Evolutionary conservation across 129 eudicot genomes (phyloP), one percentile per base, ranked within the genome.

Genomic region (Apium graveolens): DNA sequence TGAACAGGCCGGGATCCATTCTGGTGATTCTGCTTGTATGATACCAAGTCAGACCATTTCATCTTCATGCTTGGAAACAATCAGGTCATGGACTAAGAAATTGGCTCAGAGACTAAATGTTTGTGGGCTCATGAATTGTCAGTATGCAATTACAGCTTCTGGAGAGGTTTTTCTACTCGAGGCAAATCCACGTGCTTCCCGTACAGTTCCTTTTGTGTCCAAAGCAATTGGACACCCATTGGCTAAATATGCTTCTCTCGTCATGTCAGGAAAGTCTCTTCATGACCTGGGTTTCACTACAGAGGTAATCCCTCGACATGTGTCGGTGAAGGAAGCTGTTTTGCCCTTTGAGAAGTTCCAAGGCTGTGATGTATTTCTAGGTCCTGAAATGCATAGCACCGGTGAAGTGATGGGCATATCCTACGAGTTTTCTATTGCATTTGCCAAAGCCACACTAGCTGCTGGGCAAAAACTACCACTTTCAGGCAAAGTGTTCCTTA

Each of bases 301-400:
- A 76, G 98, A 95, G 84, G 78, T 95, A 29, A 95, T 95, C 51
- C 96, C 97, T 0, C 81, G 44, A 55, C 97, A 95, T 37, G 89
- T 95, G 4, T 91, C 99, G 0, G 97, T 90, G 34, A 96, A 95
- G 76, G 98, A 94, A 83, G 97, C 96, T 2, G 97, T 91, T 73
- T 92, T 91, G 46, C 96, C 97, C 4, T 95, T 95, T 26, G 97
- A 91, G 73, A 95, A 91, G 73, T 95, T 95, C 79, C 93, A 89
- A 79, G 97, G 97, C 3, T 91, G 93, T 26, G 97, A 96, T 43
- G 96, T 96, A 26, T 84, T 96, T 71, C 75, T 96, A 4, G 97
- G 99, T 46, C 99, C 97, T 7, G 99, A 96, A 73, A 96, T 96
- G 99, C 97, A 96, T 38, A 90, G 97, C 76, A 96, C 97, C 0